Percentiles rank a stretch among this genome's conserved stretches.
Conservation (phyloP, 495 filamentous ascomycete species). For the Massariosphaeria phaeospora region DNA sequence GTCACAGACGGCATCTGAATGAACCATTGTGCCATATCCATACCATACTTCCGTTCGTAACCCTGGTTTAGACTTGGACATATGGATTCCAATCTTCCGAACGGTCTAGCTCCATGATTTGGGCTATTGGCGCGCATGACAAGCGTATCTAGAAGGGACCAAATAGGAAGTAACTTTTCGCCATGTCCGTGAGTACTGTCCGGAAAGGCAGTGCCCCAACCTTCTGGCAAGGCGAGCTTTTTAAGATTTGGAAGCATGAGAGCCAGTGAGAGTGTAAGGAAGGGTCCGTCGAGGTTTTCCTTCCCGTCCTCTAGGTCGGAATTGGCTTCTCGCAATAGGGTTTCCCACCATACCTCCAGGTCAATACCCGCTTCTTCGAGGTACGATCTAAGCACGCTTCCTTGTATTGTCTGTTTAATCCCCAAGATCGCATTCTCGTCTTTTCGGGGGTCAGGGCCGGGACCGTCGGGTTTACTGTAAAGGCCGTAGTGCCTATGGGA, state of each 20-base stretch:
- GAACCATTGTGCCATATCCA: neutral
- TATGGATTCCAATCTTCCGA: neutral
- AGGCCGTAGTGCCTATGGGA: neutral
- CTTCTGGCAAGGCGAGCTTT: too few species aligned
- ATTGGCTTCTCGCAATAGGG: too few species aligned
- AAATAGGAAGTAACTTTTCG: neutral
- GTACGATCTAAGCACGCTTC: neutral
- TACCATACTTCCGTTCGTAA: neutral
- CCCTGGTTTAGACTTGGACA: neutral
- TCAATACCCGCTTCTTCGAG: neutral
- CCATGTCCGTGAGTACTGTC: too few species aligned
- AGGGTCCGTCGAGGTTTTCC: too few species aligned
- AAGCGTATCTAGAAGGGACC: neutral
- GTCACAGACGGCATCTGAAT: neutral
- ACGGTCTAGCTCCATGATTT: neutral
- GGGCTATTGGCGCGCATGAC: neutral
- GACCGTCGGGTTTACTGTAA: neutral
- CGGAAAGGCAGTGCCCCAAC: too few species aligned
- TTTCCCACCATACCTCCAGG: neutral
- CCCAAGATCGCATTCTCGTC: neutral
- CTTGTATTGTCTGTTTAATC: neutral
- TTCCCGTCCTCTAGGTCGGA: too few species aligned
- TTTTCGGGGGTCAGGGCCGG: neutral
- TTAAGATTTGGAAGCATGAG: too few species aligned
- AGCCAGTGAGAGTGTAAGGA: too few species aligned